phyloP scores from a whole-genome alignment of 306 rosid species.

The Oemleria cerasiformis region DNA sequence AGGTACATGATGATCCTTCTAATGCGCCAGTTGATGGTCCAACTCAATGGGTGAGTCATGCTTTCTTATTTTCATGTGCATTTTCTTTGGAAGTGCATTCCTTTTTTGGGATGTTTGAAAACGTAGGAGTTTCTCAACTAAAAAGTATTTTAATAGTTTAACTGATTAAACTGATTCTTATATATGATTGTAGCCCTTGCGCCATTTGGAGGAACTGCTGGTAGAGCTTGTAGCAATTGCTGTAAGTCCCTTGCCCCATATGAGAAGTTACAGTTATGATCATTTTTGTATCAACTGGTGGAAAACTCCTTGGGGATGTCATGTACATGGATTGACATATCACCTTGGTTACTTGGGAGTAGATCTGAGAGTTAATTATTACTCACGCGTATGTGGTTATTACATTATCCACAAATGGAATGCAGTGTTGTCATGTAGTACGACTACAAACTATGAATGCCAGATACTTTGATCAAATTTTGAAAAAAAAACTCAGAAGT shows the following conservation, averaged over 20 bases:
- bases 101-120: constrained; percentile 16
- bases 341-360: neutral
- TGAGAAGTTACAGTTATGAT: constrained; percentile 4
- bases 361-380: too few relatives aligned
- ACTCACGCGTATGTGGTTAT: neutral
- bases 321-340: neutral
- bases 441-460: neutral
- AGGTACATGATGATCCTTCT: constrained; percentile 97
- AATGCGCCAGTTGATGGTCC: constrained; percentile 97
- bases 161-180: constrained; percentile 9
- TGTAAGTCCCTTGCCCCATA: constrained; percentile 51
- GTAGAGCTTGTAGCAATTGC: constrained; percentile 93
- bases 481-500: neutral
- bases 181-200: constrained; percentile 63
- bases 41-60: constrained; percentile 85
- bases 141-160: constrained; percentile 6
- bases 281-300: constrained; percentile 1
- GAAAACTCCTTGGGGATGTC: neutral
- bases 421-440: neutral
- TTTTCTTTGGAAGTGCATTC: constrained; percentile 3
- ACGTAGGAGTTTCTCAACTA: neutral
- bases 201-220: constrained; percentile 85
- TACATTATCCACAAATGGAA: neutral
- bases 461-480: neutral
- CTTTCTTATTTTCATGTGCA: constrained; percentile 11